A percentile compares a stretch with the other conserved stretches of the same genome.
Evolutionary conservation across 176 grass and related monocot species (phyloP).

Genomic region (Typha latifolia): DNA sequence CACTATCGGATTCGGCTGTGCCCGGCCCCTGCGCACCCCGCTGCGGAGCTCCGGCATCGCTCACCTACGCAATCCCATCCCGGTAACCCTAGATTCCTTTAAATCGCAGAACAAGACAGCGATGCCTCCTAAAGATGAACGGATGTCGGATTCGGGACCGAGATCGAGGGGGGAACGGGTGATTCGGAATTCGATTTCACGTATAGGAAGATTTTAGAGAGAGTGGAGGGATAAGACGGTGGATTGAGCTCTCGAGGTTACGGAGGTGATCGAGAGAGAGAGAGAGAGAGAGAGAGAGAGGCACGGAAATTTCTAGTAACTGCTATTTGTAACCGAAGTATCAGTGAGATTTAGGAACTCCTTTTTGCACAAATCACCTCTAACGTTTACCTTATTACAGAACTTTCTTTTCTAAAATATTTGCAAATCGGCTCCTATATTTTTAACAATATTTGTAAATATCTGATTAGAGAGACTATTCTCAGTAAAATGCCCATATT

Average conservation of each 20-base stretch:
- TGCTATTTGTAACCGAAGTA: neutral
- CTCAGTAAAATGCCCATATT: too few relatives aligned
- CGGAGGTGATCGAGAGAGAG: neutral
- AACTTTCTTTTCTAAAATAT: too few relatives aligned
- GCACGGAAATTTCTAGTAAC: neutral
- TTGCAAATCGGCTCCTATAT: too few relatives aligned
- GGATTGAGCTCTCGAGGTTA: neutral
- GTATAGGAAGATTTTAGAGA: too few relatives aligned
- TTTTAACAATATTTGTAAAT: too few relatives aligned
- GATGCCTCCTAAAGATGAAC: neutral
- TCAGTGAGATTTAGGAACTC: too few relatives aligned
- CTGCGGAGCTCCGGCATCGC: constrained; percentile 12
- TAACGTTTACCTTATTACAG: too few relatives aligned
- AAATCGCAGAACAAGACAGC: neutral
- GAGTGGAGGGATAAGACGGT: neutral
- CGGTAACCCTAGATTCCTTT: neutral
- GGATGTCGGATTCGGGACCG: neutral
- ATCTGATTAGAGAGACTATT: too few relatives aligned
- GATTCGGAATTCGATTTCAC: neutral
- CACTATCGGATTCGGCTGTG: constrained; percentile 5
- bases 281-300: neutral
- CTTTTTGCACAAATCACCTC: too few relatives aligned
- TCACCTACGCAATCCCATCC: constrained; percentile 8
- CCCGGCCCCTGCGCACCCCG: constrained; percentile 1
- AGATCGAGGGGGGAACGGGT: too few relatives aligned